Percentiles rank a stretch among this genome's conserved stretches.
These are phyloP conservation scores for Albatrellus ellisii DNA, from an alignment of 768 basidiomycete species.

Conservation along the genomic window DNA sequence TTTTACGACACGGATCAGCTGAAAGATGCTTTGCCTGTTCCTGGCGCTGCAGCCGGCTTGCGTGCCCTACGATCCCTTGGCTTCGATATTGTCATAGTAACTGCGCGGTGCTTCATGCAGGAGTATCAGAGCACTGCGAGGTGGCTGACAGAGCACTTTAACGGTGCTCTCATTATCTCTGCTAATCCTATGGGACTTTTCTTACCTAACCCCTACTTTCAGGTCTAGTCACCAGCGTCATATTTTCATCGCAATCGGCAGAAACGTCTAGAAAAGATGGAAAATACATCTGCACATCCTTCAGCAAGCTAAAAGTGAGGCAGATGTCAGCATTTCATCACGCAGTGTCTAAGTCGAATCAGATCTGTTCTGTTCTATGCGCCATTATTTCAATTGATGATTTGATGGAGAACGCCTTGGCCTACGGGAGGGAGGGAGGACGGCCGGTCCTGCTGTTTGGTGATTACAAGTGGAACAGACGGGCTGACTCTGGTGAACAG, in stretches of 20 bases:
- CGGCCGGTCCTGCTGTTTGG: constrained; percentile 7
- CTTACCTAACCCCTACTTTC: background rate
- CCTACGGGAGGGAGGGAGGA: constrained; percentile 5
- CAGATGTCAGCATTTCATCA: no score
- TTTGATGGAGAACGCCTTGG: constrained; percentile 8
- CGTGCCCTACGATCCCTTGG: constrained; percentile 3
- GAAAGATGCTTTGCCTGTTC: constrained; percentile 3
- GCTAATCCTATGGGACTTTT: background rate
- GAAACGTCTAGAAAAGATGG: background rate
- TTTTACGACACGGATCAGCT: constrained; percentile 12
- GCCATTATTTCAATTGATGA: constrained; percentile 9
- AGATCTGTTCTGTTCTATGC: constrained; percentile 4
- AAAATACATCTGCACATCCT: constrained; percentile 5
- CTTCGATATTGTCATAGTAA: constrained; percentile 6
- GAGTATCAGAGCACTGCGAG: constrained; percentile 8
- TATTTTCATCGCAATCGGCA: constrained; percentile 6
- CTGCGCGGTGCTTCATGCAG: constrained; percentile 1
- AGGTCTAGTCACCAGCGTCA: constrained; percentile 5
- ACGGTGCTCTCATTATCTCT: background rate
- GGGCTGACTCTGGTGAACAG: constrained; percentile 1
- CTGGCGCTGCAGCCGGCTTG: constrained; percentile 8
- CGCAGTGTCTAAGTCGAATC: background rate
- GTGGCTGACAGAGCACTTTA: constrained; percentile 9
- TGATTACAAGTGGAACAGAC: constrained; percentile 12
- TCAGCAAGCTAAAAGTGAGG: constrained; percentile 8